phyloP scores from a whole-genome alignment of 2,329 filamentous ascomycete genomes.

The Fusarium phyllophilum region DNA sequence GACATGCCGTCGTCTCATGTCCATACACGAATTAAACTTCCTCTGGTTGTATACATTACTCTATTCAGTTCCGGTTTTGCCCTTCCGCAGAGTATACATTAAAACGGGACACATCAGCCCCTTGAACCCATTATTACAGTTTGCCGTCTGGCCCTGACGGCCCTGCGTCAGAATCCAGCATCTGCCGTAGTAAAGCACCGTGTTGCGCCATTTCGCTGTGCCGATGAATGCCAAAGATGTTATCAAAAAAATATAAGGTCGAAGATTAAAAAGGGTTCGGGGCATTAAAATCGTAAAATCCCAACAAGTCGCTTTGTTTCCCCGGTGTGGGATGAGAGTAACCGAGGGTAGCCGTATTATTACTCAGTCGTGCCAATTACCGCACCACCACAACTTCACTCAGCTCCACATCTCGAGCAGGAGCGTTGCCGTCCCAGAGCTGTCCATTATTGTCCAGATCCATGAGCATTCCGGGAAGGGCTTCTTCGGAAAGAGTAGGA shows the following conservation, averaged over 20 bases:
- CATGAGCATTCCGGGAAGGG: constrained; percentile 48
- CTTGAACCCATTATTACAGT: constrained; percentile 44
- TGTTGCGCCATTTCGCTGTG: constrained; percentile 54
- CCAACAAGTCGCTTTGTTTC: constrained; percentile 18
- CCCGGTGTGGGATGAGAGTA: constrained; percentile 25
- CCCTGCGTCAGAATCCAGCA: constrained; percentile 43
- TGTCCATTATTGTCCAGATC: constrained; percentile 52
- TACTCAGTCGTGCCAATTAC: constrained; percentile 38
- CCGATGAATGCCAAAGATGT: constrained; percentile 55
- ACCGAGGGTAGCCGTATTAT: constrained; percentile 4
- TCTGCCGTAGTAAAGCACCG: constrained; percentile 45
- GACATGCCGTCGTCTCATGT: constrained; percentile 36
- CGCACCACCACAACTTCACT: constrained; percentile 58
- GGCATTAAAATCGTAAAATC: constrained; percentile 46
- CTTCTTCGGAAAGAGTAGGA: constrained; percentile 59
- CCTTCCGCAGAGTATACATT: constrained; percentile 46
- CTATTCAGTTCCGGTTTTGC: constrained; percentile 47
- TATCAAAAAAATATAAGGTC: constrained; percentile 41
- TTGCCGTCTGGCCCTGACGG: constrained; percentile 41
- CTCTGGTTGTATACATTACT: constrained; percentile 54
- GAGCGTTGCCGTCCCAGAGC: constrained; percentile 37
- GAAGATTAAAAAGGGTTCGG: constrained; percentile 47
- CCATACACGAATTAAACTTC: constrained; percentile 51
- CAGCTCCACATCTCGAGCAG: constrained; percentile 56
- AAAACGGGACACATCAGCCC: constrained; percentile 28